Base-by-base conservation (phyloP, 2,329 filamentous ascomycete genomes). In the Claviceps cyperi region DNA sequence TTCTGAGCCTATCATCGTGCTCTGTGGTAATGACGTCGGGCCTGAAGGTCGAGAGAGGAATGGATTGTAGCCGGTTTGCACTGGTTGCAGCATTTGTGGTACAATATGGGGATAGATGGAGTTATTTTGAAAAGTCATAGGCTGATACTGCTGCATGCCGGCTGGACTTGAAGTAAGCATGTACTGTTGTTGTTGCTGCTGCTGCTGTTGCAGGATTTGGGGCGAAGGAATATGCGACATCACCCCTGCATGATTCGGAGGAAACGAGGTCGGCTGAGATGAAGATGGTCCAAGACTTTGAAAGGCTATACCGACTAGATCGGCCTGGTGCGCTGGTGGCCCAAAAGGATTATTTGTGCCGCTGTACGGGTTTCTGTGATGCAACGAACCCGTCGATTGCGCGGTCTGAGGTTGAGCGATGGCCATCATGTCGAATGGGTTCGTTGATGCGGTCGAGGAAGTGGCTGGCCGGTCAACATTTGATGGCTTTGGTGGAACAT, bases 341-440 rank as follows among this genome's bases (percentile, higher is more conserved):
- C 83, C 76, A 57, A 90, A 91, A 5, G 86, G 86, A 59, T 91
- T 91, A 53, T 78, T 81, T 13, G 76, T 70, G 53, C 69, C 73
- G 14, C 55, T 53, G 53, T 78, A 80, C 0, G 75, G 73, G 52
- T 78, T 79, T 59, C 70, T 76, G 57, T 71, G 78, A 55, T 75
- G 74, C 24, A 82, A 62, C 14, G 72, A 79, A 44, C 80, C 80
- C 0, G 80, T 83, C 4, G 80, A 83, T 55, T 83, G 80, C 7
- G 80, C 75, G 9, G 80, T 81, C 61, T 82, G 78, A 2, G 78
- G 78, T 41, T 70, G 76, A 11, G 74, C 69, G 3, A 70, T 63
- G 40, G 65, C 72, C 60, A 73, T 70, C 62, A 71, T 74, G 62
- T 87, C 83, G 60, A 84, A 87, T 0, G 83, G 83, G 57, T 86